phyloP scores from a whole-genome alignment of 371 early-diverging fungal species.

The Mortierella sp. region DNA sequence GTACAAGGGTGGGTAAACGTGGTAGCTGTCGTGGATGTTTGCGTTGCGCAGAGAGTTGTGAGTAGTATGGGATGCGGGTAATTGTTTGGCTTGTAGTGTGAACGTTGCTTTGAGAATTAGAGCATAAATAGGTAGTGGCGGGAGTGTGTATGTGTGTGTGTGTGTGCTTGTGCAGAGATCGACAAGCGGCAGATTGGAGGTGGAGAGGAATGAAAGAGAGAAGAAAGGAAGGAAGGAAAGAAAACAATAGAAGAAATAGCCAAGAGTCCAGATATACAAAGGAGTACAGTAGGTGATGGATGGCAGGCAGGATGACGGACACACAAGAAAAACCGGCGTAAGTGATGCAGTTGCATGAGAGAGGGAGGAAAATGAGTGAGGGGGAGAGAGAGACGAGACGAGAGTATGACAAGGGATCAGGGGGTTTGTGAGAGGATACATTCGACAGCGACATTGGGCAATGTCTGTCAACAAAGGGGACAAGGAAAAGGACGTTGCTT shows the following conservation, averaged over 20 bases:
- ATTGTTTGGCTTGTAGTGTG: not conserved
- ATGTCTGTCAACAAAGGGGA: not conserved
- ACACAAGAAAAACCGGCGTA: not conserved
- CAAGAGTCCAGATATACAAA: too few relatives aligned
- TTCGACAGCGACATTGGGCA: not conserved
- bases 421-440: not conserved
- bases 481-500: not conserved
- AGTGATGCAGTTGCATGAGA: slow-evolving; percentile 1
- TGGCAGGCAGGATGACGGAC: not conserved
- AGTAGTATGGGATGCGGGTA: too few relatives aligned
- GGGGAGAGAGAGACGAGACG: not conserved
- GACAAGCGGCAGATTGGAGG: not conserved
- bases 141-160: not conserved
- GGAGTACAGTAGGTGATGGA: too few relatives aligned
- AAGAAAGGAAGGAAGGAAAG: not conserved
- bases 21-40: not conserved
- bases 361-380: not conserved
- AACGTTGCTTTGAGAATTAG: not conserved
- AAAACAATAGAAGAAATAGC: not conserved
- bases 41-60: not conserved
- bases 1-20: not conserved
- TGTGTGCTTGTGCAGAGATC: slow-evolving; percentile 6
- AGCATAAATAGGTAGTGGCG: not conserved
- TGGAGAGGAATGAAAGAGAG: not conserved
- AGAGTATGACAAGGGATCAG: too few relatives aligned